These are phyloP conservation scores for Solanum paucissectum DNA, from an alignment of 257 asterid genomes.

Conservation along the genomic window DNA sequence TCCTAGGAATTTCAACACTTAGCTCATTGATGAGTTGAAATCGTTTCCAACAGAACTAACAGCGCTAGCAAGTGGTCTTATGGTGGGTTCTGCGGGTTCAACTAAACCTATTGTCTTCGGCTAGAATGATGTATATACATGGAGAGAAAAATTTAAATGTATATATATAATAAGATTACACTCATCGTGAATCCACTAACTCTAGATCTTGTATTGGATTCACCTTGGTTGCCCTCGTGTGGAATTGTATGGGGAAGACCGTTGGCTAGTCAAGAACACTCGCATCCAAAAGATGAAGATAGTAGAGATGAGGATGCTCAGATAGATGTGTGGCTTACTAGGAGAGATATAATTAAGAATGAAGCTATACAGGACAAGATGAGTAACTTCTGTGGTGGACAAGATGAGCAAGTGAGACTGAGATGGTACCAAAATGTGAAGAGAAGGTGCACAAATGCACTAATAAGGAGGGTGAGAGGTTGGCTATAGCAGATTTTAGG, in stretches of 20 bases:
- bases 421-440: background rate
- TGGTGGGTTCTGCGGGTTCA: background rate
- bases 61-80: background rate
- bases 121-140: background rate
- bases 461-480: background rate
- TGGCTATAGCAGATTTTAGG: background rate
- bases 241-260: background rate
- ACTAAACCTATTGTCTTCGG: background rate
- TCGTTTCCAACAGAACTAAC: background rate
- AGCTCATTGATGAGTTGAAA: background rate
- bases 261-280: background rate
- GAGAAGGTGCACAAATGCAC: background rate
- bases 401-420: background rate
- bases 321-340: background rate
- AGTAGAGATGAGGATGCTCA: background rate
- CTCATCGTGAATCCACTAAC: background rate
- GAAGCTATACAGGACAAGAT: background rate
- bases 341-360: background rate
- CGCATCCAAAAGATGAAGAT: background rate
- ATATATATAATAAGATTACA: background rate
- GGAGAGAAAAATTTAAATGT: background rate
- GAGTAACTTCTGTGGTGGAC: background rate
- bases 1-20: background rate
- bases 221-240: background rate
- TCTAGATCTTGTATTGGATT: background rate